Base-by-base conservation (phyloP, 2,329 filamentous ascomycete species). In the Epichloe aotearoae region DNA sequence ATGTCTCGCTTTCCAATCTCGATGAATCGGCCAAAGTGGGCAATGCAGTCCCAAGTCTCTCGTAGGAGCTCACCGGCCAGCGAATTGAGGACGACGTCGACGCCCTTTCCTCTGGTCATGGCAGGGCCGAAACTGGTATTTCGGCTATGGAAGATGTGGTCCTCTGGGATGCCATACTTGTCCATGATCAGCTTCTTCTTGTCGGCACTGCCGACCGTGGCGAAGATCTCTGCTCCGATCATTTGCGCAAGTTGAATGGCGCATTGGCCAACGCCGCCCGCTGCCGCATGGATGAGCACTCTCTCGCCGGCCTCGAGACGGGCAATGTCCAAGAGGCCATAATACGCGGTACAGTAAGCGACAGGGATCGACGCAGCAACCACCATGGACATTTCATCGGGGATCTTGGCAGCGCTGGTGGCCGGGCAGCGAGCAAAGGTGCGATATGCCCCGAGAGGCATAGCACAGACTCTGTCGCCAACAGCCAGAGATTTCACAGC, bases 391-490 rank as follows among this genome's bases (percentile, higher is more conserved):
- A 72, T 59, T 5, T 60, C 58, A 1, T 59, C 57, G 0, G 71
- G 69, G 3, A 76, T 65, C 14, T 64, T 61, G 40, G 66, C 65
- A 0, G 62, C 64, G 51, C 64, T 61, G 15, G 61, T 58, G 19
- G 62, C 63, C 41, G 56, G 57, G 3, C 65, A 66, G n/a, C 62
- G 61, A 3, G 65, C 55, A 39, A 58, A 61, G 4, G 62, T 68
- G 15, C 65, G 59, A 46, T 66, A 67, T 1, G 64, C 64, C 4
- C 66, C 64, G 1, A 61, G 50, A 0, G 58, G 67, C 59, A 65
- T 59, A 40, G 63, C 63, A 12, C 88, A 88, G 12, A 95, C 82
- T 56, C 86, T 82, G 68, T 94, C 88, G 51, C 88, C 88, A 5
- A 75, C 60, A 54, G 78, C 69, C 52, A 91, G 75, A 23, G 66